phyloP scores from a whole-genome alignment of 148 eudicot genomes.

The Rhododendron simsii region DNA sequence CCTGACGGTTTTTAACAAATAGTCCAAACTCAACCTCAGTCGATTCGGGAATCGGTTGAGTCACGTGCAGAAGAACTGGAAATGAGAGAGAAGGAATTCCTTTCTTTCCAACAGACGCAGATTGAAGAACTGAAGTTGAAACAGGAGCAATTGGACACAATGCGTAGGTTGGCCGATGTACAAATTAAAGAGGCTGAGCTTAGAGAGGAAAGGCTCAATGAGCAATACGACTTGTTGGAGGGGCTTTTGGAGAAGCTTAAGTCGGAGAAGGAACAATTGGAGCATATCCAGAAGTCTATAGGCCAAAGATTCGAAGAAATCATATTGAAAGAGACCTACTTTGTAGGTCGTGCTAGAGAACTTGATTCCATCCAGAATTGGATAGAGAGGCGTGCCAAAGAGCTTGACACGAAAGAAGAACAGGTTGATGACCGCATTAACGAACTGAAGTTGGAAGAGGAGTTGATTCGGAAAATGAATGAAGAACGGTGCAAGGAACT shows the following conservation, averaged over 20 bases:
- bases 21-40: background rate
- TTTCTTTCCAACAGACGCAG: background rate
- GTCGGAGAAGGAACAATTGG: conserved; percentile 24
- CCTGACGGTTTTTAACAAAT: background rate
- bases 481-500: conserved; percentile 23
- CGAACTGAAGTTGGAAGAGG: conserved; percentile 11
- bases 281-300: conserved; percentile 12
- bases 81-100: background rate
- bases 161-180: conserved; percentile 9
- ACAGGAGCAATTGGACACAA: conserved; percentile 8
- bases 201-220: conserved; percentile 26
- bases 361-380: background rate
- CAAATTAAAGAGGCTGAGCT: conserved; percentile 19
- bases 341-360: conserved; percentile 9
- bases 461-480: conserved; percentile 4
- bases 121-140: conserved; percentile 3
- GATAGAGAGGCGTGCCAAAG: conserved; percentile 16
- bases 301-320: conserved; percentile 25
- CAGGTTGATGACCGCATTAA: conserved; percentile 10
- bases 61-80: background rate
- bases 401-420: conserved; percentile 15
- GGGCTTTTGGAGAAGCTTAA: conserved; percentile 20
- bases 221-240: conserved; percentile 13
- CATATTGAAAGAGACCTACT: conserved; percentile 17
- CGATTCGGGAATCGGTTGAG: background rate